Base-by-base conservation (phyloP, 768 basidiomycete species). In the Pulveroboletus sp. region DNA sequence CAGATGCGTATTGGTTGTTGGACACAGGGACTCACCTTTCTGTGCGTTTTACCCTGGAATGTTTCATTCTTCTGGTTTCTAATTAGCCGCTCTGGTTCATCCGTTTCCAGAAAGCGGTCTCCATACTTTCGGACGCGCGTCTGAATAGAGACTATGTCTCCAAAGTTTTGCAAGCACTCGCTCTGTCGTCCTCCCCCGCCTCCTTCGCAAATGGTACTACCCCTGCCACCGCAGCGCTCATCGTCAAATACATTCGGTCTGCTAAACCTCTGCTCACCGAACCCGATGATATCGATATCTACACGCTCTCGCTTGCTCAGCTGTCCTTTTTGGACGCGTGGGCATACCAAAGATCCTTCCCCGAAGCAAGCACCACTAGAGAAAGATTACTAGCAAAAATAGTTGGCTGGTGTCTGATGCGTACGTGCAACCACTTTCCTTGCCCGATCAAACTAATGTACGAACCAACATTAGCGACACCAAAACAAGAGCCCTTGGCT, bases 1-100 rank as follows among this genome's bases (percentile, higher is more conserved):
- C 87, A n/a, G 85, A 89, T 69, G 90, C 90, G 60, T 92, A 92
- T 69, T 93, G 87, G 85, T 70, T 80, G 63, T 69, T 93, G 50
- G 90, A 93, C 67, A 75, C 80, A 2, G 87, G 85, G 11, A 72
- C 75, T n/a, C 72, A 82, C 37, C 63, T 86, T 43, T 64, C 77
- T 40, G 89, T 90, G 65, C 53, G 85, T 78, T 13, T 41, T 44
- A 29, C 34, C 29, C 40, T 23, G 23, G 6, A 16, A 10, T 29
- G 8, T 9, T 27, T 29, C 5, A 25, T 29, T 2, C 4, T 11
- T 21, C 10, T 13, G 10, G 19, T 47, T 17, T 40, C 32, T 40
- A 6, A 44, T 13, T 23, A 14, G 4, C 33, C 10, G 12, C n/a
- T 31, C 50, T 31, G 2, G 40, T 27, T 21, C 13, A 17, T 24